Percentiles rank a stretch among this genome's conserved stretches.
Evolutionary conservation across 805 yeast genomes (phyloP).

Genomic region (Candida broadrunensis): DNA sequence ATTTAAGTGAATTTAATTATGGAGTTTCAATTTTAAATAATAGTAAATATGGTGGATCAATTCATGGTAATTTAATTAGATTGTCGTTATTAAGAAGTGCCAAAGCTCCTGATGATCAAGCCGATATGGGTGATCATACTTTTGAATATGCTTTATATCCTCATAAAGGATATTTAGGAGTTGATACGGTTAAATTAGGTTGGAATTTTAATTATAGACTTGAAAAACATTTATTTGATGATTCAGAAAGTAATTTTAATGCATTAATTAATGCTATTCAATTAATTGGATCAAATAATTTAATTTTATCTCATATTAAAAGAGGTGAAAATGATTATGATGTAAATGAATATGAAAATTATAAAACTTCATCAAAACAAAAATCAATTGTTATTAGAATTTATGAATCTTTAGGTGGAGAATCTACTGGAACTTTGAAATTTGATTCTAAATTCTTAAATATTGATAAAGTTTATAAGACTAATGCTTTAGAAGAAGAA

Average conservation of each 20-base stretch:
- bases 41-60: slow-evolving; percentile 86
- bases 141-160: slow-evolving; percentile 85
- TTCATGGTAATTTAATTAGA: slow-evolving; percentile 91
- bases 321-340: slow-evolving; percentile 82
- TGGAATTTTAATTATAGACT: slow-evolving; percentile 71
- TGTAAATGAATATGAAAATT: slow-evolving; percentile 42
- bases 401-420: slow-evolving; percentile 88
- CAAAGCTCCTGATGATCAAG: slow-evolving; percentile 90
- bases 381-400: slow-evolving; percentile 61
- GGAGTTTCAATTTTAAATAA: slow-evolving; percentile 86
- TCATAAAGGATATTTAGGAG: slow-evolving; percentile 65
- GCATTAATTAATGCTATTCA: slow-evolving; percentile 16
- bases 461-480: slow-evolving; percentile 47
- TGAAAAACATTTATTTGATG: slow-evolving; percentile 13
- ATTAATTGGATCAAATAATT: slow-evolving; percentile 48
- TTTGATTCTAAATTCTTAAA: slow-evolving; percentile 37
- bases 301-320: slow-evolving; percentile 75
- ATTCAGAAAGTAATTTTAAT: slow-evolving; percentile 7
- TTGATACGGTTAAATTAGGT: slow-evolving; percentile 68
- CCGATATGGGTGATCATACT: slow-evolving; percentile 87
- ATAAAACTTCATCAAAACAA: slow-evolving; percentile 43
- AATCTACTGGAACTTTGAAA: slow-evolving; percentile 48
- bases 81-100: slow-evolving; percentile 85
- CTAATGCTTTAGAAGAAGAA: slow-evolving; percentile 58
- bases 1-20: slow-evolving; percentile 78